phyloP scores from a whole-genome alignment of 352 stramenopile species.

The Pythium aquatile region DNA sequence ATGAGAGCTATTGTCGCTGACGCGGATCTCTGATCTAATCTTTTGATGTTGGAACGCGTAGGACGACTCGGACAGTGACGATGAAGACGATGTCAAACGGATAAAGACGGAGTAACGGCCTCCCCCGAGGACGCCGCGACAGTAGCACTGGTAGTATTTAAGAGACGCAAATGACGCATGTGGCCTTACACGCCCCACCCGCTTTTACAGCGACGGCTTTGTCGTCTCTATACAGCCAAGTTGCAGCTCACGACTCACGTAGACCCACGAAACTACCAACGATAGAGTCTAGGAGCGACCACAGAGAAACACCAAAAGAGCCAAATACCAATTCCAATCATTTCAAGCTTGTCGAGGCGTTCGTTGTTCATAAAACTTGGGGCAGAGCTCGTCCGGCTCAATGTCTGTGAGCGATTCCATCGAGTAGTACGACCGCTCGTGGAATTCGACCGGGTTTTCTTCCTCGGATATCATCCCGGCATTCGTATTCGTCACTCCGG shows the following conservation, averaged over 20 bases:
- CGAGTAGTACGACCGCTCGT: slow-evolving; percentile 60
- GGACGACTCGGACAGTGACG: slow-evolving; percentile 58
- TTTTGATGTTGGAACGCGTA: slow-evolving; percentile 7
- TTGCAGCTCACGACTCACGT: not conserved
- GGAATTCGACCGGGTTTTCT: slow-evolving; percentile 44
- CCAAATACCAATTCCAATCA: not conserved
- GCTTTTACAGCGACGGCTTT: slow-evolving; percentile 2
- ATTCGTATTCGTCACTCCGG: not conserved
- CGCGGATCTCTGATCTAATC: no score
- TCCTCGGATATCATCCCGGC: not conserved
- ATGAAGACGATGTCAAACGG: slow-evolving; percentile 70
- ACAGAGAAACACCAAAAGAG: not conserved
- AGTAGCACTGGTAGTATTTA: slow-evolving; percentile 27
- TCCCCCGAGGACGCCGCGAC: not conserved
- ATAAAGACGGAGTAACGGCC: slow-evolving; percentile 51
- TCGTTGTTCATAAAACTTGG: slow-evolving; percentile 37
- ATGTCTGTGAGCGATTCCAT: slow-evolving; percentile 57
- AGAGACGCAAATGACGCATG: slow-evolving; percentile 24
- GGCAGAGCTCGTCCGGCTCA: slow-evolving; percentile 50
- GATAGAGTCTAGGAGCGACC: not conserved
- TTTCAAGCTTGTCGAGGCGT: not conserved
- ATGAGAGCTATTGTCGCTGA: not conserved
- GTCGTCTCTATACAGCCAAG: slow-evolving; percentile 1
- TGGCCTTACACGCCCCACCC: slow-evolving; percentile 14
- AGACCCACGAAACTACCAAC: not conserved